Evolutionary conservation across 2,329 filamentous ascomycete genomes (phyloP).

Genomic region (Huntiella moniliformis): DNA sequence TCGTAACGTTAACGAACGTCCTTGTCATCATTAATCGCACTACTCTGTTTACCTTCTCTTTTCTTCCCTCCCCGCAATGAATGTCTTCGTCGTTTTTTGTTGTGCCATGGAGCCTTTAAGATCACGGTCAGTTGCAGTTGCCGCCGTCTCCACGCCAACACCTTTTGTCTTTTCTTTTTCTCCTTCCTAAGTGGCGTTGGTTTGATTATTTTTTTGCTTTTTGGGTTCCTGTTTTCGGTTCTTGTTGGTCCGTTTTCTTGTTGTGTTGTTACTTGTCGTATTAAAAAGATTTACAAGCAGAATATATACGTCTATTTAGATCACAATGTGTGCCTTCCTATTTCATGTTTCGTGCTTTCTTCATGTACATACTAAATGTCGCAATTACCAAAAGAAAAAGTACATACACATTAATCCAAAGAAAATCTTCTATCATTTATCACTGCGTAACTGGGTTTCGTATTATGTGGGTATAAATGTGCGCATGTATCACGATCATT

Average conservation of each 20-base stretch:
- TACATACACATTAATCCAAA: background rate
- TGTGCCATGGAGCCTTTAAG: background rate
- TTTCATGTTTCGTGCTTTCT: too few relatives aligned
- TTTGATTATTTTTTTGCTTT: background rate
- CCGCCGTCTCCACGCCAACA: background rate
- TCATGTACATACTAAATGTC: background rate
- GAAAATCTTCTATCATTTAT: background rate
- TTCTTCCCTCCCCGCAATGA: background rate
- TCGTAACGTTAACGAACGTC: background rate
- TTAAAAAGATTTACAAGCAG: background rate
- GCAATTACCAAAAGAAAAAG: background rate
- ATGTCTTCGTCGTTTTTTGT: background rate
- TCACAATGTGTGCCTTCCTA: too few relatives aligned
- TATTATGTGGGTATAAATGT: slow-evolving; percentile 13
- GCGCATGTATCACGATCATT: slow-evolving; percentile 1
- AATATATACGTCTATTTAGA: too few relatives aligned
- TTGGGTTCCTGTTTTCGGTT: background rate
- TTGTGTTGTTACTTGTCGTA: slow-evolving; percentile 1
- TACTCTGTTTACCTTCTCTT: background rate
- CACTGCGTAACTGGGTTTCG: slow-evolving; percentile 9
- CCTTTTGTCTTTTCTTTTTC: background rate
- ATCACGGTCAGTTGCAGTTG: background rate
- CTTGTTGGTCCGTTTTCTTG: background rate
- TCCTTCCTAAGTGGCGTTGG: background rate
- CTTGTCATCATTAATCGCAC: background rate